Evolutionary conservation across 192 early-diverging fungal species (phyloP).

Genomic region (Kappamyces sp.): DNA sequence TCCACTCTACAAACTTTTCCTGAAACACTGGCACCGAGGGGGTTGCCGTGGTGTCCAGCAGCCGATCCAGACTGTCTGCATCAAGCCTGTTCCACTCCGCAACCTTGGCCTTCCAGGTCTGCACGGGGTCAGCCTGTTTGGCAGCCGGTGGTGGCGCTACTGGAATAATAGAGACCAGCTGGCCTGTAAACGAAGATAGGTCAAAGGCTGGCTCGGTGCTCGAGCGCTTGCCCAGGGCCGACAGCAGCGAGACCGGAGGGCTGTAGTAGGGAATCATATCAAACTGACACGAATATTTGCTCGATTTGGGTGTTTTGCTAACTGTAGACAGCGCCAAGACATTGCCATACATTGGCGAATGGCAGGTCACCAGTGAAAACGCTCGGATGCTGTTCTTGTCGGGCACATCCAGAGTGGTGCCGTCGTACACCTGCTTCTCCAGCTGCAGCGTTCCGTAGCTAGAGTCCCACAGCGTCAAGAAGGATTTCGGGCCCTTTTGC

Average conservation of each 20-base stretch:
- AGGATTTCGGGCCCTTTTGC: neutral
- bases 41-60: neutral
- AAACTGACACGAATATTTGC: neutral
- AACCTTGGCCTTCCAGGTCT: conserved; percentile 2
- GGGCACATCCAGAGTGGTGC: neutral
- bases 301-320: neutral
- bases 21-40: neutral
- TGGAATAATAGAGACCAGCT: neutral
- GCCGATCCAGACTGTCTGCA: conserved; percentile 2
- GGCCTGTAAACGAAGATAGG: neutral
- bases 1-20: conserved; percentile 1
- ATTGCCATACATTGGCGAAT: conserved; percentile 1
- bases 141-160: neutral
- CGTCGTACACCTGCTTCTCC: conserved; percentile 6
- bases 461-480: conserved; percentile 3
- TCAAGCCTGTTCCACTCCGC: conserved; percentile 2
- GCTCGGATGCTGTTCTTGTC: neutral
- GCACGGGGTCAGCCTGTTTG: neutral
- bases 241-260: neutral
- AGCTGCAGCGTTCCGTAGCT: conserved; percentile 7
- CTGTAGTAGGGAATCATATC: neutral
- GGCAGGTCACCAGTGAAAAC: neutral
- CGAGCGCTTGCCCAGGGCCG: neutral
- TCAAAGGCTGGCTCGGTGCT: neutral
- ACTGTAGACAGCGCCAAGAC: neutral